These are phyloP conservation scores for Dendrocalamus latiflorus DNA, from an alignment of 202 grass and related monocot genomes.

Conservation along the genomic window DNA sequence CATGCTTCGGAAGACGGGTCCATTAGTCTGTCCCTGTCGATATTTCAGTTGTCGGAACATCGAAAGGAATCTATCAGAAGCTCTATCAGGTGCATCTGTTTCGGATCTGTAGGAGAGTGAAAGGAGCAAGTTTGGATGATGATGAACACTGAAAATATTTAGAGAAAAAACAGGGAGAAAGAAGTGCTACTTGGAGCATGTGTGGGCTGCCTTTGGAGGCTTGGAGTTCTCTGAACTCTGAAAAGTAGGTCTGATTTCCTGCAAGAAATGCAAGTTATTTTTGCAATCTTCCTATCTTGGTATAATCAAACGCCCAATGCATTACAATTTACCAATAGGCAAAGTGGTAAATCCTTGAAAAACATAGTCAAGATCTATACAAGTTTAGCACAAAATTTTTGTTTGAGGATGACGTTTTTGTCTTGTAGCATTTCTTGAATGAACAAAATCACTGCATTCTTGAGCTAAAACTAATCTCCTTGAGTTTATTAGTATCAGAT, in stretches of 20 bases:
- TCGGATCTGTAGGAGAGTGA: slow-evolving; percentile 25
- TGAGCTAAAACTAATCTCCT: not conserved
- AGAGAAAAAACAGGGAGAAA: not conserved
- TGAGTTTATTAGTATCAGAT: not conserved
- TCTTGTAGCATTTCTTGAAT: not conserved
- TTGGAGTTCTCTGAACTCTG: slow-evolving; percentile 17
- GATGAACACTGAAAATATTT: not conserved
- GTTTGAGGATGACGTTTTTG: not conserved
- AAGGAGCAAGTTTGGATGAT: not conserved
- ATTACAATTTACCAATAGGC: not conserved
- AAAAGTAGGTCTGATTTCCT: slow-evolving; percentile 10
- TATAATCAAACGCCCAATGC: not conserved
- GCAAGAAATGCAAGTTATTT: not conserved
- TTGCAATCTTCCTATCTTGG: not conserved
- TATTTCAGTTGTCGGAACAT: slow-evolving; percentile 35
- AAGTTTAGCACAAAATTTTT: not conserved
- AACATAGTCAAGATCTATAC: not conserved
- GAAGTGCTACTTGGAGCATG: slow-evolving; percentile 28
- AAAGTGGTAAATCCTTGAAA: not conserved
- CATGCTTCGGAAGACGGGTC: not conserved
- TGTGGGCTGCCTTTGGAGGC: not conserved
- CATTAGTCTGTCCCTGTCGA: slow-evolving; percentile 28
- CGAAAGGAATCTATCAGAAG: slow-evolving; percentile 3
- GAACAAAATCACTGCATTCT: not conserved
- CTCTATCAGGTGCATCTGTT: not conserved